Conservation (phyloP, 2,329 filamentous ascomycete genomes). For the Colletotrichum sp. region DNA sequence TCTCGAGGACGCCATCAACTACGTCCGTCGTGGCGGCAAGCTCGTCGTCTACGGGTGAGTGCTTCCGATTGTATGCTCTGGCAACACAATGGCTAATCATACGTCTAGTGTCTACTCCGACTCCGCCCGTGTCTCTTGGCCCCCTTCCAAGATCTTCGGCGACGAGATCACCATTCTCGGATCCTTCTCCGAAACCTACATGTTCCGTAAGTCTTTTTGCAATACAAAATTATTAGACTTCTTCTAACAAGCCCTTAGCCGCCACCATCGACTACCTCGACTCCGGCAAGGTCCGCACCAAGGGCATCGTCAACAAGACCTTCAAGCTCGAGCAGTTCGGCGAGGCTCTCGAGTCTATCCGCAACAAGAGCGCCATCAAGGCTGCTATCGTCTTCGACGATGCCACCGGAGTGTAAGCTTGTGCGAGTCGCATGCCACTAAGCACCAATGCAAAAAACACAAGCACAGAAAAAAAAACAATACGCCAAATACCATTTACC, state of each 20-base stretch:
- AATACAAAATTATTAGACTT: too few species aligned
- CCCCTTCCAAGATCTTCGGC: slow-evolving; percentile 74
- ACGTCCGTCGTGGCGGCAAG: slow-evolving; percentile 73
- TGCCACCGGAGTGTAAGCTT: slow-evolving; percentile 25
- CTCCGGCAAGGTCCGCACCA: slow-evolving; percentile 64
- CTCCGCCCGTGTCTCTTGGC: slow-evolving; percentile 68
- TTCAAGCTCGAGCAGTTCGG: slow-evolving; percentile 77
- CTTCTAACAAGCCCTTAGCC: slow-evolving; percentile 30
- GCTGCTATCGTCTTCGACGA: slow-evolving; percentile 75
- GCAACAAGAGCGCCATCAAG: slow-evolving; percentile 76
- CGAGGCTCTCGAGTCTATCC: slow-evolving; percentile 73
- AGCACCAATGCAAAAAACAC: not conserved
- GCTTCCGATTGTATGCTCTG: not conserved
- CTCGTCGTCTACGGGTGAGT: slow-evolving; percentile 68
- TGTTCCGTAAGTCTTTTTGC: slow-evolving; percentile 71
- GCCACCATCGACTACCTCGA: slow-evolving; percentile 59
- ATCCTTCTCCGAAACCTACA: slow-evolving; percentile 76
- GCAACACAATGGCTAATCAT: not conserved
- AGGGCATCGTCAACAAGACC: slow-evolving; percentile 75
- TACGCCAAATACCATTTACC: not conserved
- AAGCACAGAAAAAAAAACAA: not conserved
- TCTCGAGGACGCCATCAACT: slow-evolving; percentile 74
- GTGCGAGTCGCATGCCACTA: not conserved
- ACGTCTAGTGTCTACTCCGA: slow-evolving; percentile 64
- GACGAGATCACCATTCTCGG: slow-evolving; percentile 75